Conservation (phyloP, 306 rosid genomes). For the Echinosophora koreensis region DNA sequence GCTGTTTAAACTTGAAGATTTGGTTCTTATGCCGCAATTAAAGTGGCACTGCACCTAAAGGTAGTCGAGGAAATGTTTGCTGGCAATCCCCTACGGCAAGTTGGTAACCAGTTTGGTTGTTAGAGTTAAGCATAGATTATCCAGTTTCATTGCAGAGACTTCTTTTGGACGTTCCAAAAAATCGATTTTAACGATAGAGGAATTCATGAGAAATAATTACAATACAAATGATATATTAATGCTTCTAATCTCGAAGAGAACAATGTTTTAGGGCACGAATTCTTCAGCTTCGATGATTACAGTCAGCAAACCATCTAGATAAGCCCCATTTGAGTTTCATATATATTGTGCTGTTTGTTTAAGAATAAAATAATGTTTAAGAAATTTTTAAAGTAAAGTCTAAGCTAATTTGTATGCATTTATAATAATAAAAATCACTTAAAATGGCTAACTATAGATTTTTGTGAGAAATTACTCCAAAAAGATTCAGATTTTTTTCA, state of each 20-base stretch:
- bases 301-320: background rate
- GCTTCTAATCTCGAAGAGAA: constrained; percentile 5
- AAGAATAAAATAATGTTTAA: too few relatives aligned
- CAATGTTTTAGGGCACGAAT: background rate
- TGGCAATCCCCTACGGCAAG: background rate
- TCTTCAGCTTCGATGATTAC: too few relatives aligned
- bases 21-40: background rate
- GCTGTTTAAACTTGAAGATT: background rate
- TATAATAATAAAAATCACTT: too few relatives aligned
- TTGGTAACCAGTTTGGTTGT: background rate
- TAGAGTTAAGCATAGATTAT: background rate
- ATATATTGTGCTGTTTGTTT: too few relatives aligned
- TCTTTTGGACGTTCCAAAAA: background rate
- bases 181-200: background rate
- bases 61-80: background rate
- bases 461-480: too few relatives aligned
- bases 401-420: too few relatives aligned
- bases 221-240: constrained; percentile 16
- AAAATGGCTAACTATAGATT: too few relatives aligned
- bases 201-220: background rate
- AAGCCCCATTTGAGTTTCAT: background rate
- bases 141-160: background rate
- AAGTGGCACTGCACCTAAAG: background rate
- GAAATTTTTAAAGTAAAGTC: too few relatives aligned
- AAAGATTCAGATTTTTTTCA: too few relatives aligned